phyloP scores from a whole-genome alignment of 306 rosid species.

The Astragalus glycyphyllos region DNA sequence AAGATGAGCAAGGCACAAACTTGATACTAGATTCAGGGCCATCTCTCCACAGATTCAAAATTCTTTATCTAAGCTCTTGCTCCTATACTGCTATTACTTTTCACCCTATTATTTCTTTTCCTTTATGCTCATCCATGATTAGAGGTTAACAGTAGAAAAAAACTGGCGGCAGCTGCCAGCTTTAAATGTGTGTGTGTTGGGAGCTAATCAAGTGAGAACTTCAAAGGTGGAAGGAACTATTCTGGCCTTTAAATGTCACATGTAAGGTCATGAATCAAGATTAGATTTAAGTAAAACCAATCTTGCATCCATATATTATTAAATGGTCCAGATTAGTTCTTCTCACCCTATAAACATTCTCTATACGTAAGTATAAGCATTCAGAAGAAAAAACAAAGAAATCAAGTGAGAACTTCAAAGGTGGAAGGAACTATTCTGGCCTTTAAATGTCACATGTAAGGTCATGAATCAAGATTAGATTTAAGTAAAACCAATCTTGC shows the following conservation, averaged over 20 bases:
- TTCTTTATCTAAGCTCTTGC: slow-evolving; percentile 20
- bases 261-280: slow-evolving; percentile 13
- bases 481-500: slow-evolving; percentile 8
- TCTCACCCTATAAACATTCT: slow-evolving; percentile 1
- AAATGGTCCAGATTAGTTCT: slow-evolving; percentile 23
- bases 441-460: slow-evolving; percentile 3
- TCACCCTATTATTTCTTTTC: slow-evolving; percentile 18
- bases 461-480: slow-evolving; percentile 23
- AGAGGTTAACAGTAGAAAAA: slow-evolving; percentile 21
- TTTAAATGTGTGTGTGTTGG: not conserved
- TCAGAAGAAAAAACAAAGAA: slow-evolving; percentile 2
- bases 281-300: slow-evolving; percentile 8
- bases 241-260: slow-evolving; percentile 7
- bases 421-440: slow-evolving; percentile 4
- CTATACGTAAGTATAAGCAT: slow-evolving; percentile 13
- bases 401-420: not conserved
- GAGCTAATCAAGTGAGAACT: not conserved
- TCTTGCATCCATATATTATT: slow-evolving; percentile 18
- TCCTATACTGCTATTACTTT: slow-evolving; percentile 11
- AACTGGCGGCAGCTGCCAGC: slow-evolving; percentile 7
- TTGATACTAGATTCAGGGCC: not conserved
- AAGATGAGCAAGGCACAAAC: slow-evolving; percentile 5
- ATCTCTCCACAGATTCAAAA: slow-evolving; percentile 1
- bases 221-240: slow-evolving; percentile 13
- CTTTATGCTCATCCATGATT: slow-evolving; percentile 11